Conservation (phyloP, 169 alveolate genomes). For the Plasmodium chabaudi region DNA sequence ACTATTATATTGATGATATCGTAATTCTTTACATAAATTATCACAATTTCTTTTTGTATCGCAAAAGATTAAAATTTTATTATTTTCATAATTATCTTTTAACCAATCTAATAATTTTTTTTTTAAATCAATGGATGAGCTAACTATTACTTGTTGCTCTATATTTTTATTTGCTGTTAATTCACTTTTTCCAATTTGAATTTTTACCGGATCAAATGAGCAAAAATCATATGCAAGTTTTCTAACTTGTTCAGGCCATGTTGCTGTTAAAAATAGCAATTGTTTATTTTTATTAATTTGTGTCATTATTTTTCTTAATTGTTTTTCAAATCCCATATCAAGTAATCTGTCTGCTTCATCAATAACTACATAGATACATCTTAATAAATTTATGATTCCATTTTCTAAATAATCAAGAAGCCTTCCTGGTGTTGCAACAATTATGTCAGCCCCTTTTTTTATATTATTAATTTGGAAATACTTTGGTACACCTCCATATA, state of each 20-base stretch:
- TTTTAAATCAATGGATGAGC: conserved; percentile 84
- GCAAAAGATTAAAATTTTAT: conserved; percentile 87
- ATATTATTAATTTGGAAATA: conserved; percentile 82
- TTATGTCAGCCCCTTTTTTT: conserved; percentile 93
- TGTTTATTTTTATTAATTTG: conserved; percentile 95
- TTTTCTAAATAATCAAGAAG: conserved; percentile 92
- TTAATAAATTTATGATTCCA: conserved; percentile 88
- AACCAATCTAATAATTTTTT: conserved; percentile 78
- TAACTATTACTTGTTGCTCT: conserved; percentile 82
- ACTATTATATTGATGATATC: conserved; percentile 89
- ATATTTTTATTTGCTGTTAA: conserved; percentile 90
- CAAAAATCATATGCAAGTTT: conserved; percentile 92
- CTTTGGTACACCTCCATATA: conserved; percentile 92
- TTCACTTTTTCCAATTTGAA: conserved; percentile 91
- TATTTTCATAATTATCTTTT: conserved; percentile 80
- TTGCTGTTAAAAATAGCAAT: conserved; percentile 94
- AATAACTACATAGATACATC: conserved; percentile 94
- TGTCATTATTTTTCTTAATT: conserved; percentile 88
- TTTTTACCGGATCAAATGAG: conserved; percentile 88
- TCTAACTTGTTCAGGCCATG: conserved; percentile 94
- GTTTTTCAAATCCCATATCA: conserved; percentile 97
- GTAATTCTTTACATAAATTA: conserved; percentile 87
- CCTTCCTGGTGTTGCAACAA: conserved; percentile 98
- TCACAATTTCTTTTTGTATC: conserved; percentile 90
- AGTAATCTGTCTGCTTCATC: conserved; percentile 99